Evolutionary conservation across 2,329 filamentous ascomycete genomes (phyloP).

Genomic region (Penicillium vulpinum): DNA sequence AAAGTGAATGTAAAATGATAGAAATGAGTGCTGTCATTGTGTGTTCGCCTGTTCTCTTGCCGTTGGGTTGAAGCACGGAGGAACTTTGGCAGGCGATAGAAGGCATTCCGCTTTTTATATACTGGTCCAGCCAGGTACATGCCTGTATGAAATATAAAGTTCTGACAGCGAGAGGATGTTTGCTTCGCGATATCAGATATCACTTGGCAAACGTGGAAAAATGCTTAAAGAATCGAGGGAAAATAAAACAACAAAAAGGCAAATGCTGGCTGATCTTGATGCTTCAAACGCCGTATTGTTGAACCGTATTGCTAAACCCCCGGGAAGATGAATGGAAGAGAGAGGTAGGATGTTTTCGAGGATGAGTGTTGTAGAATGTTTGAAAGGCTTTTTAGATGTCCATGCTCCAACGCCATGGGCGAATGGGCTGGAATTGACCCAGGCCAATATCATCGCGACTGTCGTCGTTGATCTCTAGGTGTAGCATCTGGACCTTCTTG

Average conservation of each 20-base stretch:
- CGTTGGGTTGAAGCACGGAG: background rate
- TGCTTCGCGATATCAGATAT: background rate
- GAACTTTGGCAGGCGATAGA: slow-evolving; percentile 1
- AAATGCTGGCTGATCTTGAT: slow-evolving; percentile 21
- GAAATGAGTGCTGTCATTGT: slow-evolving; percentile 1
- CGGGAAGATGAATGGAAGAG: background rate
- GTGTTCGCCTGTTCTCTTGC: background rate
- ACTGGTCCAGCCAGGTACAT: slow-evolving; percentile 22
- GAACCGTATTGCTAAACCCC: no score
- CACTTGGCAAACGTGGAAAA: background rate
- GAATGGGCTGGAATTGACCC: slow-evolving; percentile 36
- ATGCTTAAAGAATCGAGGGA: background rate
- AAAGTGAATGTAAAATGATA: slow-evolving; percentile 1
- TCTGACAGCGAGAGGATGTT: background rate
- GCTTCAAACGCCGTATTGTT: slow-evolving; percentile 20
- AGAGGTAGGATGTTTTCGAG: background rate
- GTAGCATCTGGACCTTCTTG: slow-evolving; percentile 38
- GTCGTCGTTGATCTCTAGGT: slow-evolving; percentile 40
- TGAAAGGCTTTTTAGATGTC: slow-evolving; percentile 35
- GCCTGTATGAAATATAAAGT: background rate
- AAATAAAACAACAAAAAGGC: slow-evolving; percentile 6
- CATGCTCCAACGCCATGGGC: slow-evolving; percentile 48
- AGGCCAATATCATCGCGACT: slow-evolving; percentile 30
- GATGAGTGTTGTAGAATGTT: slow-evolving; percentile 47
- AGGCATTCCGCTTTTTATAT: slow-evolving; percentile 7